Percentiles rank a stretch among this genome's conserved stretches.
These are phyloP conservation scores for Ogataea paraovalis DNA, from an alignment of 805 yeast genomes.

Conservation along the genomic window DNA sequence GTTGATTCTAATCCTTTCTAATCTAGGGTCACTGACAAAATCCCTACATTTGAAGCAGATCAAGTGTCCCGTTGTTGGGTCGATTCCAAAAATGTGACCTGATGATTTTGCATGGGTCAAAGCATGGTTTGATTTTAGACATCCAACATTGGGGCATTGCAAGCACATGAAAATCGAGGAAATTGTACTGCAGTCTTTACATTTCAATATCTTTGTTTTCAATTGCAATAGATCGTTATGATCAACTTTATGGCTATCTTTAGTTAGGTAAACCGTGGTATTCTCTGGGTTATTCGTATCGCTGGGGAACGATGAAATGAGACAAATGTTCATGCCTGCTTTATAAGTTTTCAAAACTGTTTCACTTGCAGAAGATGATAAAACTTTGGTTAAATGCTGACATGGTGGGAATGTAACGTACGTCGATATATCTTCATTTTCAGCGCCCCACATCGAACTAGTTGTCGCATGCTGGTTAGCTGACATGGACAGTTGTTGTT, in stretches of 20 bases:
- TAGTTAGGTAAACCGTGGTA: constrained; percentile 24
- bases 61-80: constrained; percentile 61
- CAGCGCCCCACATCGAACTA: neutral
- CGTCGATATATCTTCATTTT: constrained; percentile 17
- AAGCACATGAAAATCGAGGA: constrained; percentile 57
- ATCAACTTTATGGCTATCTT: constrained; percentile 37
- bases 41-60: constrained; percentile 79
- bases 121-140: constrained; percentile 50
- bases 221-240: constrained; percentile 36
- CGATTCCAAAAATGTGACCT: constrained; percentile 60
- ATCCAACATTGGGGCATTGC: constrained; percentile 76
- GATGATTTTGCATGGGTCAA: constrained; percentile 40
- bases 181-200: constrained; percentile 45
- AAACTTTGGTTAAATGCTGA: constrained; percentile 43
- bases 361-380: constrained; percentile 46
- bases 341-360: constrained; percentile 47
- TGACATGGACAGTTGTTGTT: neutral
- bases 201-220: constrained; percentile 42
- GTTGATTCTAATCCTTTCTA: constrained; percentile 48
- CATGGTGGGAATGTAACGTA: constrained; percentile 42
- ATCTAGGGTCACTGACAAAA: constrained; percentile 56
- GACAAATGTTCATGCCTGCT: constrained; percentile 47
- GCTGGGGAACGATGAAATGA: constrained; percentile 21
- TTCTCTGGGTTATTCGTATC: constrained; percentile 3
- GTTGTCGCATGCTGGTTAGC: neutral